phyloP scores from a whole-genome alignment of 2,329 filamentous ascomycete genomes.

The Apiospora arundinis region DNA sequence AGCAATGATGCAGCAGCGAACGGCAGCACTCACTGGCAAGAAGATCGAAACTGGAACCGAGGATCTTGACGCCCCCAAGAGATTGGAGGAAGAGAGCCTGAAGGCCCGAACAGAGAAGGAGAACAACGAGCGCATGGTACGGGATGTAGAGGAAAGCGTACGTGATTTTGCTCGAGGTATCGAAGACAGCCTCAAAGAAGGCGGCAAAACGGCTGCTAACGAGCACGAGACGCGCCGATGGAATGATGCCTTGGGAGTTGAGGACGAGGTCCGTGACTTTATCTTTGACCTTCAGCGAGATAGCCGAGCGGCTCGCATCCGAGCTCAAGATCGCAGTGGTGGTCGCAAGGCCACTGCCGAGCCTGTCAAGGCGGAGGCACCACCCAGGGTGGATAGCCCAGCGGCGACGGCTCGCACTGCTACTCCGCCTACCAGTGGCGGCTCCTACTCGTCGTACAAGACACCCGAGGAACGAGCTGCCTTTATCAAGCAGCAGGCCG shows the following conservation, averaged over 20 bases:
- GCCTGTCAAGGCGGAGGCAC: slow-evolving; percentile 51
- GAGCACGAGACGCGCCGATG: slow-evolving; percentile 93
- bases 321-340: slow-evolving; percentile 61
- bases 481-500: slow-evolving; percentile 96
- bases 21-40: slow-evolving; percentile 88
- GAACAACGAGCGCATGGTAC: slow-evolving; percentile 94
- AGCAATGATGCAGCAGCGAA: slow-evolving; percentile 98
- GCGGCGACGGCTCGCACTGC: slow-evolving; percentile 60
- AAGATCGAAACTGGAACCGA: slow-evolving; percentile 74
- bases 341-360: slow-evolving; percentile 49
- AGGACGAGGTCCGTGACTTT: slow-evolving; percentile 96
- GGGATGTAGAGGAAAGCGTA: slow-evolving; percentile 95
- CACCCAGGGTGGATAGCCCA: slow-evolving; percentile 60
- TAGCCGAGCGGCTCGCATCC: slow-evolving; percentile 76
- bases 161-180: slow-evolving; percentile 84
- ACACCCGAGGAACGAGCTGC: slow-evolving; percentile 93
- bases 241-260: slow-evolving; percentile 95
- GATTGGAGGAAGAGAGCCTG: slow-evolving; percentile 87
- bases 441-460: slow-evolving; percentile 82
- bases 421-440: slow-evolving; percentile 58
- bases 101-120: slow-evolving; percentile 85
- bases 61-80: slow-evolving; percentile 78
- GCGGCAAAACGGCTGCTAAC: slow-evolving; percentile 73
- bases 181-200: slow-evolving; percentile 87
- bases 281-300: slow-evolving; percentile 94